A percentile compares a stretch with the other conserved stretches of the same genome.
Conservation (phyloP, 2,329 filamentous ascomycete species). For the Parastagonospora nodorum region DNA sequence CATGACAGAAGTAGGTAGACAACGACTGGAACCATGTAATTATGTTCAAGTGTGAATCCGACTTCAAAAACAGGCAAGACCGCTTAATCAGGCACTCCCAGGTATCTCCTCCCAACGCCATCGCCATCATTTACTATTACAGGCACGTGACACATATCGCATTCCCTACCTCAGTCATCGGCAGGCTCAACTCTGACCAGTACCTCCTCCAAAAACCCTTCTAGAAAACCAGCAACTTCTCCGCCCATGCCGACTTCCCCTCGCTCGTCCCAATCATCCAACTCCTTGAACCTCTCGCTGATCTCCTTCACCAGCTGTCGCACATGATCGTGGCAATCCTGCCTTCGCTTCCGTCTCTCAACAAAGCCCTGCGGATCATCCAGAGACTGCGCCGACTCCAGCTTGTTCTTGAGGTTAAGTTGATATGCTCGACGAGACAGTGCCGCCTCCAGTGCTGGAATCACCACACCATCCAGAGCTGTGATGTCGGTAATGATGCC, state of each 20-base stretch:
- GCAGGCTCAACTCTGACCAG: slow-evolving; percentile 88
- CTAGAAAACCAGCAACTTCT: slow-evolving; percentile 84
- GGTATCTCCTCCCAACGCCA: slow-evolving; percentile 1
- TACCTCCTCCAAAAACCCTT: slow-evolving; percentile 92
- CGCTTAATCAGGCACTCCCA: background rate
- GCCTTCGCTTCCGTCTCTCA: slow-evolving; percentile 40
- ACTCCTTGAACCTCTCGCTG: slow-evolving; percentile 81
- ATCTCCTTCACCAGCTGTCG: slow-evolving; percentile 81
- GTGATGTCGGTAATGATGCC: slow-evolving; percentile 73
- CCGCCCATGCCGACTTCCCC: slow-evolving; percentile 93
- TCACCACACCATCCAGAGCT: slow-evolving; percentile 86
- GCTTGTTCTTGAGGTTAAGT: slow-evolving; percentile 54
- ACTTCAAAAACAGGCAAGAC: background rate
- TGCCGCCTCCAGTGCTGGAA: slow-evolving; percentile 89
- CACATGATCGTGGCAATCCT: slow-evolving; percentile 79
- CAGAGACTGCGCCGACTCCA: slow-evolving; percentile 53
- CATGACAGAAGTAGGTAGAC: background rate
- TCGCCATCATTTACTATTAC: background rate
- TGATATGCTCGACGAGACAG: slow-evolving; percentile 75
- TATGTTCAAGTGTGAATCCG: background rate
- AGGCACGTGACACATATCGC: background rate
- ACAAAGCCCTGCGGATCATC: slow-evolving; percentile 60
- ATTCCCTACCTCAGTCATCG: slow-evolving; percentile 59
- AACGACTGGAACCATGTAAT: background rate
- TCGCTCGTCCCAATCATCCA: slow-evolving; percentile 84